Evolutionary conservation across 2,329 filamentous ascomycete species (phyloP).

Genomic region (Colletotrichum trifolii): DNA sequence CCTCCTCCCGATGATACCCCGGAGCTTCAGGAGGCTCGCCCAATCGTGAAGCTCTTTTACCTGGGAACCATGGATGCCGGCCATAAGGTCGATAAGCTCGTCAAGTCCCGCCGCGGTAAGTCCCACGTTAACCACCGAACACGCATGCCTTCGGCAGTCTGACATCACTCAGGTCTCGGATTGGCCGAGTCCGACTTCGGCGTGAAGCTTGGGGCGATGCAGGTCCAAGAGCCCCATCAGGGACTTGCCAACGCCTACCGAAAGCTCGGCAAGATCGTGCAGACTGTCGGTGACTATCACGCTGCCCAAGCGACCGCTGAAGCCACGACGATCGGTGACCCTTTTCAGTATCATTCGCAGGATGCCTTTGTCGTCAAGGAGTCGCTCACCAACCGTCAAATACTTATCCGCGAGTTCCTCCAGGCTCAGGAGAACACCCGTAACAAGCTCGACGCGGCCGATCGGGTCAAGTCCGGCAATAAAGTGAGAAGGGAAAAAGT

Average conservation of each 20-base stretch:
- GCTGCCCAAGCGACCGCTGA: slow-evolving; percentile 96
- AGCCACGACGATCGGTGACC: slow-evolving; percentile 92
- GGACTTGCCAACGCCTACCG: slow-evolving; percentile 91
- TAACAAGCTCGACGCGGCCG: slow-evolving; percentile 85
- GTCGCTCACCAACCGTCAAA: slow-evolving; percentile 96
- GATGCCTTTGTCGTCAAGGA: slow-evolving; percentile 99
- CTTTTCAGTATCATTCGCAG: slow-evolving; percentile 92
- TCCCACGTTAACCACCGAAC: slow-evolving; percentile 26
- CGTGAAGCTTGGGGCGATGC: slow-evolving; percentile 86
- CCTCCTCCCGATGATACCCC: slow-evolving; percentile 97
- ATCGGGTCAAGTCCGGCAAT: slow-evolving; percentile 86
- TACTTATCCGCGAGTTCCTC: slow-evolving; percentile 90
- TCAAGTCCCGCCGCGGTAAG: slow-evolving; percentile 90
- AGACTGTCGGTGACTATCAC: slow-evolving; percentile 94
- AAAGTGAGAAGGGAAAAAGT: slow-evolving; percentile 95
- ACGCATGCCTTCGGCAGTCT: slow-evolving; percentile 29
- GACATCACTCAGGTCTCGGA: slow-evolving; percentile 76
- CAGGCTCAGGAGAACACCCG: slow-evolving; percentile 89
- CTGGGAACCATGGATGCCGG: slow-evolving; percentile 95
- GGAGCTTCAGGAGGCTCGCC: slow-evolving; percentile 89
- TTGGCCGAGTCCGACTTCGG: slow-evolving; percentile 94
- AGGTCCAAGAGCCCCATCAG: slow-evolving; percentile 88
- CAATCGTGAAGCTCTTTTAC: slow-evolving; percentile 95
- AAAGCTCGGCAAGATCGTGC: slow-evolving; percentile 93
- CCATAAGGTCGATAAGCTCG: slow-evolving; percentile 94